phyloP scores from a whole-genome alignment of 768 basidiomycete genomes.

The Boletus rubropictus region DNA sequence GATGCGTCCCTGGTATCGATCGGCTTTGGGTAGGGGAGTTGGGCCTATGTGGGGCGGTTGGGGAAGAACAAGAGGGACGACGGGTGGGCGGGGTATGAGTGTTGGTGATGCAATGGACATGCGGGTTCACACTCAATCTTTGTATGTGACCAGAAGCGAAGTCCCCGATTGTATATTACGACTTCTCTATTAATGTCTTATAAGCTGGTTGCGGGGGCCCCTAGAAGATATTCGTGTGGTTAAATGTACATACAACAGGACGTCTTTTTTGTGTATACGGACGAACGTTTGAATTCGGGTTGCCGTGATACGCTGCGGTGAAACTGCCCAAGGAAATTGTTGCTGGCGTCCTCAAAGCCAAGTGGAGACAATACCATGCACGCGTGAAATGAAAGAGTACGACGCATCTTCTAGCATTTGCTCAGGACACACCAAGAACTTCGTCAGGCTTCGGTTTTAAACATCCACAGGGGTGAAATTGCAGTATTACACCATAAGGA shows the following conservation, averaged over 20 bases:
- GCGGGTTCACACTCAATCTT: neutral
- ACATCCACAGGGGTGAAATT: neutral
- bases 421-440: neutral
- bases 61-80: slow-evolving; percentile 64
- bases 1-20: slow-evolving; percentile 50
- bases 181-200: no score
- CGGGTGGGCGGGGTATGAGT: slow-evolving; percentile 55
- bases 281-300: neutral
- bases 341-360: no score
- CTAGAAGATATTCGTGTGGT: no score
- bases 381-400: no score
- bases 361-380: no score
- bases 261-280: no score
- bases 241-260: no score
- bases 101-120: slow-evolving; percentile 66
- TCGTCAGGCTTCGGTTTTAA: neutral
- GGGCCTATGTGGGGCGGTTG: slow-evolving; percentile 62
- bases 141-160: no score
- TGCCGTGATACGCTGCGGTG: no score
- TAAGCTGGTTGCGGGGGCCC: no score
- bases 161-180: no score
- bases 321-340: no score
- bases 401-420: neutral
- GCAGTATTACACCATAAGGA: neutral
- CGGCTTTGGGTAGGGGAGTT: slow-evolving; percentile 44